Percentiles rank a stretch among this genome's conserved stretches.
Evolutionary conservation across 2,329 filamentous ascomycete genomes (phyloP).

Genomic region (Colletotrichum sp.): DNA sequence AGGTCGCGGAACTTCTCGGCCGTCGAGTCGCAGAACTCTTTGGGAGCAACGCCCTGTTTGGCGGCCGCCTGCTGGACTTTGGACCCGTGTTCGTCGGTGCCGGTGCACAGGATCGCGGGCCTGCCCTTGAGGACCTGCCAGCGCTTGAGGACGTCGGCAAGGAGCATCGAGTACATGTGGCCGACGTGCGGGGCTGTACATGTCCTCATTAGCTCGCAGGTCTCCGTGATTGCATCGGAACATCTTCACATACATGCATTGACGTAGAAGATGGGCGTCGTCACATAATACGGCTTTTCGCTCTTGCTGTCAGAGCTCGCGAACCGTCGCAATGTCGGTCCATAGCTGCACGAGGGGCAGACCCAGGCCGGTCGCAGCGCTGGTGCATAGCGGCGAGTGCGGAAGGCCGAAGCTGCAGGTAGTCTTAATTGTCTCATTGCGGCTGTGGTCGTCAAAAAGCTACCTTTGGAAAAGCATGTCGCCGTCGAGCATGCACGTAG

Average conservation of each 20-base stretch:
- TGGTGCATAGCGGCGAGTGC: not conserved
- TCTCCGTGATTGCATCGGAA: not conserved
- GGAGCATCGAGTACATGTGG: constrained; percentile 91
- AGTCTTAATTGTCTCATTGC: constrained; percentile 11
- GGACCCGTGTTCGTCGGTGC: constrained; percentile 97
- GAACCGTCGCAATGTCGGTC: constrained; percentile 27
- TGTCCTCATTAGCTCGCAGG: constrained; percentile 21
- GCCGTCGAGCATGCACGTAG: not conserved
- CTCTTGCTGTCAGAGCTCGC: constrained; percentile 18
- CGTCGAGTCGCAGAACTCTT: constrained; percentile 88
- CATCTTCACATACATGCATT: constrained; percentile 73
- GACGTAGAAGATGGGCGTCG: constrained; percentile 98
- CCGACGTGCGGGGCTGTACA: constrained; percentile 85
- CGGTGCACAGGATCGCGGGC: constrained; percentile 79
- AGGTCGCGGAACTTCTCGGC: constrained; percentile 80
- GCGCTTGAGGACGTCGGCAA: constrained; percentile 89
- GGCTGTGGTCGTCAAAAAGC: not conserved
- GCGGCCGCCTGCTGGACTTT: constrained; percentile 91
- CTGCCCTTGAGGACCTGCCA: constrained; percentile 82
- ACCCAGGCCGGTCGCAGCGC: constrained; percentile 26
- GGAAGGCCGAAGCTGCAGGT: not conserved
- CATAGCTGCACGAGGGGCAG: constrained; percentile 31
- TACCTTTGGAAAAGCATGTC: not conserved
- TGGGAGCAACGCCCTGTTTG: constrained; percentile 72
- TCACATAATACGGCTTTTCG: constrained; percentile 89